Conservation (phyloP, 1,284 basidiomycete genomes). For the Leccinum holopus region DNA sequence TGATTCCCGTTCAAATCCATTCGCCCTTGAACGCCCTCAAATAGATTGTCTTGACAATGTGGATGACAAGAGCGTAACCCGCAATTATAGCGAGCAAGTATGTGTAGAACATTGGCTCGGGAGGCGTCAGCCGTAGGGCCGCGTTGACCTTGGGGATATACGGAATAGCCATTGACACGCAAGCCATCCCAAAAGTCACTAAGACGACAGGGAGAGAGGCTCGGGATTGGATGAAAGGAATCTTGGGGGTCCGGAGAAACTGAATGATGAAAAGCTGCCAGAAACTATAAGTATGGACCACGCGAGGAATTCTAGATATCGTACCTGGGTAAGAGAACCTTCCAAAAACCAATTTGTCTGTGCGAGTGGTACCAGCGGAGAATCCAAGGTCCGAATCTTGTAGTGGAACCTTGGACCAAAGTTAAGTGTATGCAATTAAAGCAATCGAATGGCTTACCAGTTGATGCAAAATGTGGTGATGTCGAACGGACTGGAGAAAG, state of each 20-base stretch:
- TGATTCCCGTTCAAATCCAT: slow-evolving; percentile 23
- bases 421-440: background rate
- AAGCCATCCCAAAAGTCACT: slow-evolving; percentile 35
- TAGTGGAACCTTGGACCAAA: slow-evolving; percentile 32
- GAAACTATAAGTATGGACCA: slow-evolving; percentile 2
- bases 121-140: slow-evolving; percentile 32
- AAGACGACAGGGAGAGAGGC: slow-evolving; percentile 27
- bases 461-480: slow-evolving; percentile 32
- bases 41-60: slow-evolving; percentile 29
- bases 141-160: slow-evolving; percentile 34
- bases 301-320: background rate
- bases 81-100: slow-evolving; percentile 26
- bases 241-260: slow-evolving; percentile 32
- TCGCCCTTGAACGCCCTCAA: slow-evolving; percentile 30
- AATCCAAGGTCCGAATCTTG: slow-evolving; percentile 27
- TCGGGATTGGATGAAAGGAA: slow-evolving; percentile 35
- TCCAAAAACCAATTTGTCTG: slow-evolving; percentile 36
- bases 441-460: slow-evolving; percentile 17
- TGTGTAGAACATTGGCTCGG: slow-evolving; percentile 30
- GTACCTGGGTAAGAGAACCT: slow-evolving; percentile 34
- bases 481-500: slow-evolving; percentile 35
- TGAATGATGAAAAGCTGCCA: slow-evolving; percentile 34
- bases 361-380: slow-evolving; percentile 30
- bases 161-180: slow-evolving; percentile 34
- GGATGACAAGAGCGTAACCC: slow-evolving; percentile 28